Conservation (phyloP, 2,329 filamentous ascomycete species). For the Cladophialophora chaetospira region DNA sequence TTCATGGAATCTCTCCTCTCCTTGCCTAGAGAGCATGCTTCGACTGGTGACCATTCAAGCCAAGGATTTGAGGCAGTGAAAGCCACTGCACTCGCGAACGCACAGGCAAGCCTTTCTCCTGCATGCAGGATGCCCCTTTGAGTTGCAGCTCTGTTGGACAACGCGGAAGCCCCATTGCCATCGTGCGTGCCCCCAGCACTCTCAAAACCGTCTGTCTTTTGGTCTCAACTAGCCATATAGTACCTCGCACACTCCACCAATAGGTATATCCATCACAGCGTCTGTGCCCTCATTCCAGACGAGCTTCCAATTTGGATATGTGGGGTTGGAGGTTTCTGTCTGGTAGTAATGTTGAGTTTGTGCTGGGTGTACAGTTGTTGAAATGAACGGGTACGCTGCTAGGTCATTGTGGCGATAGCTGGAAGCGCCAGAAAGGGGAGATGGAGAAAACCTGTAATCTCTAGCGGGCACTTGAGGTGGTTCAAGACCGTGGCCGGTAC, state of each 20-base stretch:
- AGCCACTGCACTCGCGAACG: too few species aligned
- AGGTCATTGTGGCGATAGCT: background rate
- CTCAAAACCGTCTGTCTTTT: too few species aligned
- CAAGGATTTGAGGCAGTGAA: too few species aligned
- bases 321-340: background rate
- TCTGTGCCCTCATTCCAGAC: conserved; percentile 94
- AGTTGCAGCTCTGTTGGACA: too few species aligned
- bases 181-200: too few species aligned
- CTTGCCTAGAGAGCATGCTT: too few species aligned
- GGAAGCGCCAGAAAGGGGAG: background rate
- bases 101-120: too few species aligned
- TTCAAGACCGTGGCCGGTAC: background rate
- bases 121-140: too few species aligned
- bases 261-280: conserved; percentile 93
- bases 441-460: background rate
- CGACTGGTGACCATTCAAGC: too few species aligned
- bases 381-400: conserved; percentile 13
- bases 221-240: conserved; percentile 66
- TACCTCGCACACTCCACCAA: conserved; percentile 93
- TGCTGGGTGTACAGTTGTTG: background rate
- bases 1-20: too few species aligned
- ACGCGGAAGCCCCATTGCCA: too few species aligned
- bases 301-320: conserved; percentile 67
- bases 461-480: conserved; percentile 10
- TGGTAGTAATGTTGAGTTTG: conserved; percentile 2